Evolutionary conservation across 106 monocot species (phyloP).

Genomic region (Xerophyta viscosa): DNA sequence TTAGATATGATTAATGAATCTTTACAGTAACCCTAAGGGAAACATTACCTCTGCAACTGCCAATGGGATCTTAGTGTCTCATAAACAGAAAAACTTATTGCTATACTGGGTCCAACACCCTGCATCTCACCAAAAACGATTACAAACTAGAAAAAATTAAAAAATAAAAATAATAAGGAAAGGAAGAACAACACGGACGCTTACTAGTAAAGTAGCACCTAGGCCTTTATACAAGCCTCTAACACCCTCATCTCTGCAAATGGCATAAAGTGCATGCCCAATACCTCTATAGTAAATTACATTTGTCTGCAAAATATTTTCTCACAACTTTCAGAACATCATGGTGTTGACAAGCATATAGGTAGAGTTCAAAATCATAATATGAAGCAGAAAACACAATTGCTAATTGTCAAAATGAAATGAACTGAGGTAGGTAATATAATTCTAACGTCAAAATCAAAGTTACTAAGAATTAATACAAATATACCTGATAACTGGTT

Average conservation of each 20-base stretch:
- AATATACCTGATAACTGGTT: too few species aligned
- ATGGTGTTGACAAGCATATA: too few species aligned
- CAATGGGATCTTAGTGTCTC: slow-evolving; percentile 68
- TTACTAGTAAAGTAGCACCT: slow-evolving; percentile 80
- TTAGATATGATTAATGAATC: background rate
- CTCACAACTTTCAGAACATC: background rate
- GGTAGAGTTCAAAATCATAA: too few species aligned
- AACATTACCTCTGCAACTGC: slow-evolving; percentile 58
- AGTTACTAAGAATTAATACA: too few species aligned
- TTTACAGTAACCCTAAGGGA: background rate
- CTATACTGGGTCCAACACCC: slow-evolving; percentile 92
- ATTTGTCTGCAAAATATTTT: slow-evolving; percentile 59
- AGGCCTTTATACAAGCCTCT: slow-evolving; percentile 85
- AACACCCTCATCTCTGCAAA: slow-evolving; percentile 83
- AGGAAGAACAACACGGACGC: background rate
- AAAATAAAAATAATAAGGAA: background rate
- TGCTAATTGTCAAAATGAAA: too few species aligned
- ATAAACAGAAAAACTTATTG: slow-evolving; percentile 86
- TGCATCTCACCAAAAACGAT: slow-evolving; percentile 16
- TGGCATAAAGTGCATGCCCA: slow-evolving; percentile 69
- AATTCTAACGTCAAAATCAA: too few species aligned
- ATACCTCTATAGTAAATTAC: slow-evolving; percentile 76
- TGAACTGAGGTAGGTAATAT: too few species aligned
- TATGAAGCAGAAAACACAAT: too few species aligned
- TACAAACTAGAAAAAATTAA: slow-evolving; percentile 1